These are phyloP conservation scores for Mallotus japonicus DNA, from an alignment of 441 rosid genomes.

Conservation along the genomic window DNA sequence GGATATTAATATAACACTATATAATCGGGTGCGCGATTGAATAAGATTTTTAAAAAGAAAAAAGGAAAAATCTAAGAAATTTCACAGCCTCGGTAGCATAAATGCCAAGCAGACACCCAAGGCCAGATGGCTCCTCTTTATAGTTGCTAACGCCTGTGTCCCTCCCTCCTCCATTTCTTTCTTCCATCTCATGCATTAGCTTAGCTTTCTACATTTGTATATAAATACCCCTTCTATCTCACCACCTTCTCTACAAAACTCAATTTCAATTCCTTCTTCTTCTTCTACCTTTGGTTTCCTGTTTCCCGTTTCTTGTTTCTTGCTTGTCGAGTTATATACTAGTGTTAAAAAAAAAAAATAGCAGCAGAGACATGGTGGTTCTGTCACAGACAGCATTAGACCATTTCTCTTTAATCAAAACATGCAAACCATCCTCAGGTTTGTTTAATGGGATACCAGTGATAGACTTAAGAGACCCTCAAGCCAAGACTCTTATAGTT, in stretches of 20 bases:
- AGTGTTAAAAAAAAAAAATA: neutral
- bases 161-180: neutral
- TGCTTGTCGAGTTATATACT: neutral
- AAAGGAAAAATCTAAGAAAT: neutral
- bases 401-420: constrained; percentile 47
- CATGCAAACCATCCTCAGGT: constrained; percentile 47
- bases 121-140: constrained; percentile 35
- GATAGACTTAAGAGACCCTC: constrained; percentile 52
- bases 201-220: constrained; percentile 24
- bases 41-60: neutral
- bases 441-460: constrained; percentile 44
- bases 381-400: constrained; percentile 54
- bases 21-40: neutral
- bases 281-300: neutral
- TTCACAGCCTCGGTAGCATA: constrained; percentile 27
- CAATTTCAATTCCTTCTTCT: constrained; percentile 5
- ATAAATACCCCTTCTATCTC: constrained; percentile 6
- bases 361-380: constrained; percentile 52
- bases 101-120: constrained; percentile 30
- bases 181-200: constrained; percentile 21
- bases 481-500: constrained; percentile 45
- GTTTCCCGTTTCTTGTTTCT: neutral
- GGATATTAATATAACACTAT: too few species aligned
- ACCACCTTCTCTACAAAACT: neutral
- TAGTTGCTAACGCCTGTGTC: constrained; percentile 38